These are phyloP conservation scores for Pseudoneurospora amorphoporcata DNA, from an alignment of 495 filamentous ascomycete genomes.

Conservation along the genomic window DNA sequence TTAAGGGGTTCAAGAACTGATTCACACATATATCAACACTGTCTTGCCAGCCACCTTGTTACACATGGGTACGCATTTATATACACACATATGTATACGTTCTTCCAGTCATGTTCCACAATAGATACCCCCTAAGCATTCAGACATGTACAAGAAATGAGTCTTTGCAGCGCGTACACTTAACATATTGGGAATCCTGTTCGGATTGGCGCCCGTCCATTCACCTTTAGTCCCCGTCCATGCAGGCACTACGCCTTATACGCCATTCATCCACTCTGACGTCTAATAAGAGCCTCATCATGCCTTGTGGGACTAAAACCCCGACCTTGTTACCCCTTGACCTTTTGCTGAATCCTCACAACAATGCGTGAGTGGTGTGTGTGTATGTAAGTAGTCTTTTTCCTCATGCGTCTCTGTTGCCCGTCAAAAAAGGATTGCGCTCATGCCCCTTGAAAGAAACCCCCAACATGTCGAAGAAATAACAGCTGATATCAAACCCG, in stretches of 20 bases:
- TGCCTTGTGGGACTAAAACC: neutral
- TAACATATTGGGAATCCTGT: neutral
- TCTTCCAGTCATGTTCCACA: constrained; percentile 1
- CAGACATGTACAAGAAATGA: constrained; percentile 17
- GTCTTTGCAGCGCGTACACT: neutral
- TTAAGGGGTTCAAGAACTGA: constrained; percentile 25
- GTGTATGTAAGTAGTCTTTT: neutral
- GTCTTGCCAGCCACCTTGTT: neutral
- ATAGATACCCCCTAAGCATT: constrained; percentile 16
- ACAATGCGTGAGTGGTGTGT: neutral
- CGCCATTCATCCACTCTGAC: neutral
- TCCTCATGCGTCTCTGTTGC: neutral
- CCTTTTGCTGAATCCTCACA: neutral
- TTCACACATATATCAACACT: neutral
- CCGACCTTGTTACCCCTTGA: neutral
- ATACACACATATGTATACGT: neutral
- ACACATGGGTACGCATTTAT: neutral
- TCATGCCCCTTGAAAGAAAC: neutral
- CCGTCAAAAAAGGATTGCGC: neutral
- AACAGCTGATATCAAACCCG: constrained; percentile 5
- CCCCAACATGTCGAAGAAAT: neutral
- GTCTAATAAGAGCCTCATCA: neutral
- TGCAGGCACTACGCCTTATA: neutral
- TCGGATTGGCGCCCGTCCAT: neutral
- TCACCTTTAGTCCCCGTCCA: neutral